Evolutionary conservation across 805 yeast species (phyloP), one percentile per base, ranked within the genome.

Genomic region (Debaryomyces castellii): DNA sequence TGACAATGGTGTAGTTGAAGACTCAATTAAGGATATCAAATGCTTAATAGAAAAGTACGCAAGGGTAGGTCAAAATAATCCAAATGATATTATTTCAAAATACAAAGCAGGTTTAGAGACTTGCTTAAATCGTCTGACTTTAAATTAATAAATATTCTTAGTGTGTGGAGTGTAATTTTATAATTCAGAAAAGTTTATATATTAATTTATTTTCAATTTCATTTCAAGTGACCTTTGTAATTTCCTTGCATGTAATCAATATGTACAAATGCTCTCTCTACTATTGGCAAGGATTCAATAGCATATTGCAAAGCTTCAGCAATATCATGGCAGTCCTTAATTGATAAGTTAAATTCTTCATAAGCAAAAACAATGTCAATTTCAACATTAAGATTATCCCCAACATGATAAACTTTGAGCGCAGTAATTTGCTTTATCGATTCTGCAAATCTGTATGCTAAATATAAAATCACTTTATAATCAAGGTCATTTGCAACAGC

Each of bases 231-330:
- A 4, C 76, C 76, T 49, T 65, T 65, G 57, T 54, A 71, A 46
- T 71, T 71, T 11, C 74, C 75, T 46, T 64, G 71, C 74, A 70
- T 69, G 46, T 82, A 82, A 54, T 87, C 95, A 25, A 87, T 73
- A 59, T 87, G 95, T 14, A 87, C 94, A 71, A 83, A 87, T 1
- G 91, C 89, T 43, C 95, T 70, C 58, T 87, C 92, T 2, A 87
- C 90, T 61, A 73, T 78, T 0, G 92, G 90, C 48, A 87, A 66
- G 0, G 90, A 81, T 52, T 87, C 95, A 21, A 87, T 72, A 1
- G 94, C 87, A 57, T 86, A 87, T 63, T 87, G 95, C 38, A 87
- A 66, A 0, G 91, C 83, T 62, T 87, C 95, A 3, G 89, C 95
- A 28, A 87, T 71, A 59, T 87, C 95, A 61, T 87, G 95, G 44